A percentile compares a stretch with the other conserved stretches of the same genome.
Evolutionary conservation across 2,329 filamentous ascomycete species (phyloP).

Genomic region (Pyricularia sp.): DNA sequence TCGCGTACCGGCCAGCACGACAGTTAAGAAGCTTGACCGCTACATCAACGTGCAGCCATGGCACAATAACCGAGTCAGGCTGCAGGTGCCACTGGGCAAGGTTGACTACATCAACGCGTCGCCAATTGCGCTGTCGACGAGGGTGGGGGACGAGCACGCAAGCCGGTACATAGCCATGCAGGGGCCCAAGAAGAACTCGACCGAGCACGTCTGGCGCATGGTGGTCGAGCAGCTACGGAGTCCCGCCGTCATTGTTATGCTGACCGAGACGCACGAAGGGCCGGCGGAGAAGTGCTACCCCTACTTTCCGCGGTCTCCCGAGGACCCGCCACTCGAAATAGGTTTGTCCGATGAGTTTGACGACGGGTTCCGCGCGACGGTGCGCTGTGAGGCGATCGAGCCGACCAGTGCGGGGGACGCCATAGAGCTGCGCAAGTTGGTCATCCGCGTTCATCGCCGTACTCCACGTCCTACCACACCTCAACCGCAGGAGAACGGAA

Average conservation of each 20-base stretch:
- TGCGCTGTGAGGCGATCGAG: conserved; percentile 52
- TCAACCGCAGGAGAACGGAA: background rate
- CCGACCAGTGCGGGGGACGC: conserved; percentile 41
- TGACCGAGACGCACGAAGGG: conserved; percentile 76
- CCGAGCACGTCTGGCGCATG: conserved; percentile 91
- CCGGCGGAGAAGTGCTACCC: conserved; percentile 73
- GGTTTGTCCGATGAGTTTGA: conserved; percentile 53
- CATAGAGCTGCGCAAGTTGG: conserved; percentile 63
- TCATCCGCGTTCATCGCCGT: conserved; percentile 31
- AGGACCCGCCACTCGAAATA: conserved; percentile 39
- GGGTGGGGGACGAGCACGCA: conserved; percentile 16
- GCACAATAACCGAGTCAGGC: conserved; percentile 70
- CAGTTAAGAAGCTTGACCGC: conserved; percentile 56
- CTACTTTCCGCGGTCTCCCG: conserved; percentile 60
- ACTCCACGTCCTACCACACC: background rate
- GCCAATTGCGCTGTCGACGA: conserved; percentile 44
- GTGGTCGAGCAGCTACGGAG: conserved; percentile 62
- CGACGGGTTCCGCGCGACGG: conserved; percentile 53
- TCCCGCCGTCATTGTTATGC: conserved; percentile 80
- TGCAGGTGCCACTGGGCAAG: conserved; percentile 60
- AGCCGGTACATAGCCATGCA: conserved; percentile 81
- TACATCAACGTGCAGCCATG: conserved; percentile 87
- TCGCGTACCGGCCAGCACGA: conserved; percentile 37
- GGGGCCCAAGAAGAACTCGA: conserved; percentile 66
- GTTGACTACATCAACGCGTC: conserved; percentile 78